Percentiles rank a stretch among this genome's conserved stretches.
Conservation (phyloP, 768 basidiomycete genomes). For the Mycena metata region DNA sequence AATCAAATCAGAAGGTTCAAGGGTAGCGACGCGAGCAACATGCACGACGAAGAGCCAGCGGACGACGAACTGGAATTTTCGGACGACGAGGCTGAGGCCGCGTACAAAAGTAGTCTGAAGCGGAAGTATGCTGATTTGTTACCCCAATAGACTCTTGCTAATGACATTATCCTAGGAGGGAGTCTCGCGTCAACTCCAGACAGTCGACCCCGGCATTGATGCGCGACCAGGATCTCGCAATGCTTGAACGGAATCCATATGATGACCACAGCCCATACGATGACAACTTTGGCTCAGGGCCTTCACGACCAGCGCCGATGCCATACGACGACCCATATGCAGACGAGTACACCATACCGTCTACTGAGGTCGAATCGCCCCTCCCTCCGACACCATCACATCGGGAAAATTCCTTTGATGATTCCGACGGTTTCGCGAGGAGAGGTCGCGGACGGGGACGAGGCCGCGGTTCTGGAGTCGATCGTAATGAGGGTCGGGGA, state of each 20-base stretch:
- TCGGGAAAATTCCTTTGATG: constrained; percentile 20
- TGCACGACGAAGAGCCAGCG: constrained; percentile 93
- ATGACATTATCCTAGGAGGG: constrained; percentile 62
- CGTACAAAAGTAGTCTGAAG: constrained; percentile 73
- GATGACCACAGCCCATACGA: constrained; percentile 79
- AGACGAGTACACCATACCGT: constrained; percentile 52
- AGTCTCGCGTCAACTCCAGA: constrained; percentile 64
- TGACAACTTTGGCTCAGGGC: constrained; percentile 67
- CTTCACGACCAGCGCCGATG: constrained; percentile 74
- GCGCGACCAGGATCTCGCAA: constrained; percentile 67
- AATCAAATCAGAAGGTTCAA: constrained; percentile 76
- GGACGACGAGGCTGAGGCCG: constrained; percentile 93
- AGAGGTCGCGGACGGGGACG: constrained; percentile 40
- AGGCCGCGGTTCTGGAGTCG: constrained; percentile 51
- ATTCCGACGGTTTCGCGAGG: constrained; percentile 15
- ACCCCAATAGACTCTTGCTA: constrained; percentile 18
- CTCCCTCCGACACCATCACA: constrained; percentile 13
- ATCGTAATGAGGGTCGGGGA: constrained; percentile 36
- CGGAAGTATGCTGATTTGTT: constrained; percentile 60
- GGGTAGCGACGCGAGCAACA: constrained; percentile 95
- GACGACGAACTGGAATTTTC: constrained; percentile 95
- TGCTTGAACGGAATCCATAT: constrained; percentile 71
- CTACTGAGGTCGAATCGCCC: constrained; percentile 42
- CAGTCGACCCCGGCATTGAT: constrained; percentile 66
- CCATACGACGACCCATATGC: constrained; percentile 89